phyloP scores from a whole-genome alignment of 768 basidiomycete genomes.

The Boletus rex-veris region DNA sequence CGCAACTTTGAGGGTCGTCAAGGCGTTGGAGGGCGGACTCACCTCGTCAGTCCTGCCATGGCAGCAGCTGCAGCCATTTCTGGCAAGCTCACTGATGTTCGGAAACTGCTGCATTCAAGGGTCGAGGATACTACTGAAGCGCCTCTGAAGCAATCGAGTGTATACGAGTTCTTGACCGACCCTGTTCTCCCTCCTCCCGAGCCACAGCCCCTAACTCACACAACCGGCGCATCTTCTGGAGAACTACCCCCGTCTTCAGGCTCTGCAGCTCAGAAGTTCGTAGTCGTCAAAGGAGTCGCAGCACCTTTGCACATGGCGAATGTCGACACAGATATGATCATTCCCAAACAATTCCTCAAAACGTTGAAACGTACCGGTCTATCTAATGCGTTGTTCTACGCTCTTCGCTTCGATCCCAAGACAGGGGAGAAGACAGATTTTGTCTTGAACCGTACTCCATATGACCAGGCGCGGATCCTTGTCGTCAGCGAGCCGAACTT shows the following conservation, averaged over 20 bases:
- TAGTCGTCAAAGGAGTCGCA: constrained; percentile 66
- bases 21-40: constrained; percentile 84
- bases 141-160: constrained; percentile 58
- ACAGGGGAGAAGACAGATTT: constrained; percentile 84
- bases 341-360: constrained; percentile 92
- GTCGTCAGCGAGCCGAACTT: constrained; percentile 88
- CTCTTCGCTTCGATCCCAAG: constrained; percentile 72
- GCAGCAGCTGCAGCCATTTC: constrained; percentile 87
- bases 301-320: constrained; percentile 81
- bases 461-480: constrained; percentile 70
- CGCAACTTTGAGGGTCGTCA: constrained; percentile 92
- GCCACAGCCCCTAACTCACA: constrained; percentile 37
- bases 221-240: constrained; percentile 29
- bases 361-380: constrained; percentile 88
- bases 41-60: constrained; percentile 89
- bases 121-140: constrained; percentile 43
- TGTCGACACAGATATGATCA: constrained; percentile 92
- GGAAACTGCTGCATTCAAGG: constrained; percentile 59
- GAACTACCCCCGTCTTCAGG: constrained; percentile 42
- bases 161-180: constrained; percentile 75
- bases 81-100: constrained; percentile 80
- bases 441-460: constrained; percentile 77
- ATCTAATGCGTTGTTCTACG: constrained; percentile 77
- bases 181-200: constrained; percentile 55
- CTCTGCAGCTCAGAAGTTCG: constrained; percentile 59